These are phyloP conservation scores for Insectozyma bohioensis DNA, from an alignment of 1,139 yeast species.

Conservation along the genomic window DNA sequence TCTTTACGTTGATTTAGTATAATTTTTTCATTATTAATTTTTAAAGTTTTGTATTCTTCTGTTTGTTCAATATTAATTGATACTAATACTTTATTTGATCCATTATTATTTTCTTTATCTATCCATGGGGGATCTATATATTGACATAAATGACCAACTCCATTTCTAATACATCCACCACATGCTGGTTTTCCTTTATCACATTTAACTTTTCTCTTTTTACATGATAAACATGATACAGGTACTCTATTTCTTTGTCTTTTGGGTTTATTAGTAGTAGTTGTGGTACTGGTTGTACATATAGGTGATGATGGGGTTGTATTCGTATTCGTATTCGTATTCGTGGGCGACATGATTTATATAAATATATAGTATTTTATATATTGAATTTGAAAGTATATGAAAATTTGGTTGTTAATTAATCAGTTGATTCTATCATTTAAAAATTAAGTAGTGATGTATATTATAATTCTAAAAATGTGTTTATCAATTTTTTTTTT, in stretches of 20 bases:
- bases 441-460: no score
- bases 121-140: slow-evolving; percentile 46
- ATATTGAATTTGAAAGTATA: no score
- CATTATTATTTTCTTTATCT: slow-evolving; percentile 6
- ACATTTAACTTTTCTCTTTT: slow-evolving; percentile 46
- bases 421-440: no score
- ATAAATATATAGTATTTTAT: no score
- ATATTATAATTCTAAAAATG: no score
- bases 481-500: no score
- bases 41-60: slow-evolving; percentile 23
- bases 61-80: slow-evolving; percentile 17
- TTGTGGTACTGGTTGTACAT: no score
- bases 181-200: slow-evolving; percentile 45
- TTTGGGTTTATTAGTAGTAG: slow-evolving; percentile 13
- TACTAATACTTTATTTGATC: not conserved
- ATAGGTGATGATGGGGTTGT: no score
- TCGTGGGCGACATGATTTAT: no score
- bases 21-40: slow-evolving; percentile 22
- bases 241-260: slow-evolving; percentile 40
- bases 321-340: no score
- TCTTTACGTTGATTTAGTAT: slow-evolving; percentile 31
- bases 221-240: slow-evolving; percentile 42
- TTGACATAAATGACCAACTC: slow-evolving; percentile 44
- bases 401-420: no score
- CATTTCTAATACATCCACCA: slow-evolving; percentile 43